Base-by-base conservation (phyloP, 257 asterid genomes). In the Orobanche coerulescens region DNA sequence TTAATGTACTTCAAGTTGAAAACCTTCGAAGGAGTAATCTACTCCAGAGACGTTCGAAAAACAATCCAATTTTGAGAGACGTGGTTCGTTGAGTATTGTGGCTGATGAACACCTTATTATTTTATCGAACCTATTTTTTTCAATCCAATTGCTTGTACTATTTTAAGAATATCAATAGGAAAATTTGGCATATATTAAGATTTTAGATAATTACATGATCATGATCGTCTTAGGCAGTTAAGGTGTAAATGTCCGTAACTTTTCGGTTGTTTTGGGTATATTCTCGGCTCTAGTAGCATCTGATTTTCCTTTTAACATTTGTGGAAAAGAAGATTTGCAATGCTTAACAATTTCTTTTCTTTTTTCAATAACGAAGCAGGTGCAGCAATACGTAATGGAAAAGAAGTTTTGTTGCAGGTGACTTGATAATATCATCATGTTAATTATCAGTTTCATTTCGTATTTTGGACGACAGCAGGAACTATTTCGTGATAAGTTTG, bases 401-500 rank as follows among this genome's bases (percentile, higher is more conserved):
- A 76, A 39, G 96, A 92, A 61, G 70, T 92, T 75, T 28, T 92
- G 63, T 67, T 92, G 51, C 98, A 88, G 98, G 96, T 88, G 68
- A 74, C 68, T 67, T 64, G 18, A 31, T 53, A 50, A 18, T 59
- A 30, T 1, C 43, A 11, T 58, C 16, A 15, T 69, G 22, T 47
- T 39, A 9, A 15, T 36, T 14, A 20, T 19, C 28, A 6, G 7
- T 15, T 56, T 48, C 19, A 23, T 46, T 13, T 51, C 23, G 16
- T 22, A 37, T 37, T 39, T 40, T 60, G 56, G 7, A 7, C 36
- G 7, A 7, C 5, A 30, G 36, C 36, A 30, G 42, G 58, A 55
- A 20, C 25, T 47, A 58, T 57, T n/a, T 26, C 33, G 30, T 73
- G 69, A 66, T 49, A 13, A 61, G n/a, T 25, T 79, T 71, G 49